phyloP scores from a whole-genome alignment of 2,329 filamentous ascomycete genomes.

The Parasarocladium wereldwijsianum region DNA sequence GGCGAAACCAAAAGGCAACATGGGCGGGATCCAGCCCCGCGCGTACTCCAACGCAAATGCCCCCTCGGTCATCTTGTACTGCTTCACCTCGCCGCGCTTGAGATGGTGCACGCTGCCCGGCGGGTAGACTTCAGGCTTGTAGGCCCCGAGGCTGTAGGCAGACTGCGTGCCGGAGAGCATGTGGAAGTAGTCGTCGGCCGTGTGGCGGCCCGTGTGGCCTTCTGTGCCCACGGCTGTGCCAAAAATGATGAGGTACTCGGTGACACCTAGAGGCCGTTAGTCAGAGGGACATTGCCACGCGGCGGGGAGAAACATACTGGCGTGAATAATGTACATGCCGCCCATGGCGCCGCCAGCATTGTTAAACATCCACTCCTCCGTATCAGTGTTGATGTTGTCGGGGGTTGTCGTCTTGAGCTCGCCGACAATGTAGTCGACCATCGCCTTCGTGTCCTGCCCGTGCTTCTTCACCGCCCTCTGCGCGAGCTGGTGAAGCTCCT shows the following conservation, averaged over 20 bases:
- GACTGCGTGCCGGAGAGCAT: constrained; percentile 68
- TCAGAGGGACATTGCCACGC: neutral
- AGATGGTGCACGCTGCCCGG: constrained; percentile 60
- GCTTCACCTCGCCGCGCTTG: constrained; percentile 56
- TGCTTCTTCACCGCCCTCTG: constrained; percentile 50
- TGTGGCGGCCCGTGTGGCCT: constrained; percentile 78
- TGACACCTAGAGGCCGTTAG: constrained; percentile 39
- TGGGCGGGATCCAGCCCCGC: constrained; percentile 80
- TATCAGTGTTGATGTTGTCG: constrained; percentile 43
- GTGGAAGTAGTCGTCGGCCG: constrained; percentile 88
- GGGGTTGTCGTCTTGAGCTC: constrained; percentile 42
- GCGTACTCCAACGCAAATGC: constrained; percentile 79
- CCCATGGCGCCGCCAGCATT: constrained; percentile 88
- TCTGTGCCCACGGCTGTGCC: constrained; percentile 74
- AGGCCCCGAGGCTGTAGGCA: constrained; percentile 56
- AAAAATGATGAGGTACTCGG: constrained; percentile 84
- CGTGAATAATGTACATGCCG: constrained; percentile 80
- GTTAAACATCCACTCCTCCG: constrained; percentile 83
- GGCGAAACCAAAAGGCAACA: constrained; percentile 81
- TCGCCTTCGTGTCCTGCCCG: constrained; percentile 58
- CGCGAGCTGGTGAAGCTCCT: constrained; percentile 54
- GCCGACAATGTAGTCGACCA: constrained; percentile 55
- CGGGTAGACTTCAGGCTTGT: constrained; percentile 54
- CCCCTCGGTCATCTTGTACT: constrained; percentile 64
- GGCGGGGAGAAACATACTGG: constrained; percentile 41